Evolutionary conservation across 2,329 filamentous ascomycete species (phyloP).

Genomic region (Phaeosphaeria sp.): DNA sequence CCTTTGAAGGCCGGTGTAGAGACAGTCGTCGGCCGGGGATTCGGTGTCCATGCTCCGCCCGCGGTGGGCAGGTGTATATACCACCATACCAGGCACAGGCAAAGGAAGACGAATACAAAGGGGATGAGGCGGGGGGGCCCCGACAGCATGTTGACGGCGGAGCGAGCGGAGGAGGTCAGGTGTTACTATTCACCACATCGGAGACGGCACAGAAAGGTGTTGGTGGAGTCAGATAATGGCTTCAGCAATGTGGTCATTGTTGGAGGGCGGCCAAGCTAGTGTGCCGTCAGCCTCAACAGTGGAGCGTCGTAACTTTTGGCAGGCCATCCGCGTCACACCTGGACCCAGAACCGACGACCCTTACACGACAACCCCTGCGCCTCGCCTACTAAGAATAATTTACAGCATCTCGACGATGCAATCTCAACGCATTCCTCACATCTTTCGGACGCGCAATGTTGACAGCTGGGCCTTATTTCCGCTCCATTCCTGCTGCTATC

Average conservation of each 20-base stretch:
- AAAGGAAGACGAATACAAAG: constrained; percentile 32
- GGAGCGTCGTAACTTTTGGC: constrained; percentile 4
- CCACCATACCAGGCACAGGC: constrained; percentile 39
- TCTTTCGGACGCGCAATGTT: neutral
- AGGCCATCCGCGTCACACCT: constrained; percentile 2
- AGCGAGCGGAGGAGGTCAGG: constrained; percentile 10
- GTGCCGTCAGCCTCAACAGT: constrained; percentile 6
- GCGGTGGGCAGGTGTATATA: constrained; percentile 27
- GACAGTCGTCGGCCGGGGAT: constrained; percentile 9
- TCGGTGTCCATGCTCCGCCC: constrained; percentile 16
- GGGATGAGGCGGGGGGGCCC: constrained; percentile 43
- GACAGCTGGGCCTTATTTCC: neutral
- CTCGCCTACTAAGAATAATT: constrained; percentile 4
- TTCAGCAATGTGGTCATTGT: constrained; percentile 6
- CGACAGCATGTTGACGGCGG: constrained; percentile 40
- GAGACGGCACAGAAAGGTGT: neutral
- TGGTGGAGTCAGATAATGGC: neutral
- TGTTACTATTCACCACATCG: constrained; percentile 14
- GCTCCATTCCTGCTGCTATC: neutral
- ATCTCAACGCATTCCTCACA: neutral
- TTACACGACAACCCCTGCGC: neutral
- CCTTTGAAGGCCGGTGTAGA: constrained; percentile 21
- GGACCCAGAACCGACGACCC: neutral
- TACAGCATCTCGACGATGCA: neutral
- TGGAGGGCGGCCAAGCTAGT: neutral